Base-by-base conservation (phyloP, 139 green algal species). In the Deuterostichococcus epilithicus region DNA sequence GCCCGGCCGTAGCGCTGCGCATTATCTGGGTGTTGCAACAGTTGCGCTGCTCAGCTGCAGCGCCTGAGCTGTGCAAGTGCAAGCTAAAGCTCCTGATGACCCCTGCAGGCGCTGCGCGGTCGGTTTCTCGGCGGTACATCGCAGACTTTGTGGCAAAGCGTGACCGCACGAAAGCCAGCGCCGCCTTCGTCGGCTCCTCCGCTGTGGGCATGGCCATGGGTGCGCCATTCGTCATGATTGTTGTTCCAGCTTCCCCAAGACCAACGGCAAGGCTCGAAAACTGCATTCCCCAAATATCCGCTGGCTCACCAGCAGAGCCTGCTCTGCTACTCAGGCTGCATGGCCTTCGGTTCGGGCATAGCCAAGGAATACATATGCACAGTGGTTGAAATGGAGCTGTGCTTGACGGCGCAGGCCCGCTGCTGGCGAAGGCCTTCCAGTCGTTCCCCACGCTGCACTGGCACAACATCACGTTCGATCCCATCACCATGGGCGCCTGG, bases 51-150 rank as follows among this genome's bases (percentile, higher is more conserved):
- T 52, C 10, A 8, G 42, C 42, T 70, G 8, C 63, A 70, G 3
- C 1, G 30, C 30, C 25, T 70, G 66, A 30, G n/a, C 6, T 72
- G 6, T 26, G 15, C 6, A 44, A 39, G 20, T 38, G 25, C 2
- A 0, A 6, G 20, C 6, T n/a, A 20, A 26, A 28, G 25, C n/a
- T 0, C 20, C 32, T 25, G n/a, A 37, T 44, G n/a, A n/a, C n/a
- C n/a, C n/a, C n/a, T 71, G 72, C 72, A 82, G 83, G 86, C 26
- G 77, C 73, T 42, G 86, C 84, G 0, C 76, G 86, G 1, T 60
- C 75, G 2, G 77, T 88, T n/a, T 86, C 86, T 70, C 78, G 86
- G 37, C 77, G 86, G 15, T 90, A 90, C 84, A 90, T 88, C 35
- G 84, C 86, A 44, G 76, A 86, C 66, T 90, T 86, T 74, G 81